Conservation (phyloP, 192 early-diverging fungal species). For the Podila epicladia region DNA sequence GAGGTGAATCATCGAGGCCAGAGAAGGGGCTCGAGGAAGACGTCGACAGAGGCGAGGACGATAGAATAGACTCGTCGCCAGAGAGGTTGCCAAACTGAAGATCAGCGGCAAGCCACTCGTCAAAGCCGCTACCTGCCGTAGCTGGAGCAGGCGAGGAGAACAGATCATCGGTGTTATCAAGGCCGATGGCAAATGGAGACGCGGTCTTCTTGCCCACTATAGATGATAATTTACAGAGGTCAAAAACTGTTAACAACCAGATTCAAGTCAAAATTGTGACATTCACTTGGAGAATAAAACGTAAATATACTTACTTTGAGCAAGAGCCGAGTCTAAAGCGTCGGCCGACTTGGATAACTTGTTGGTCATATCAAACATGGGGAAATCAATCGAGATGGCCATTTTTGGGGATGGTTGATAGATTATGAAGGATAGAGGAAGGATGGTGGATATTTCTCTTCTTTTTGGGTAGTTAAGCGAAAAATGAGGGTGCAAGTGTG, state of each 20-base stretch:
- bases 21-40: slow-evolving; percentile 42
- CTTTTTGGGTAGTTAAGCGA: not conserved
- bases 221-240: not conserved
- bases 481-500: not conserved
- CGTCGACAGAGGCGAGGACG: not conserved
- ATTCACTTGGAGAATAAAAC: not conserved
- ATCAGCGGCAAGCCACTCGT: slow-evolving; percentile 48
- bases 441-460: not conserved
- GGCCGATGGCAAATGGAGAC: slow-evolving; percentile 1
- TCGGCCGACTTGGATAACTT: slow-evolving; percentile 46
- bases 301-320: slow-evolving; percentile 29
- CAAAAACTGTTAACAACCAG: not conserved
- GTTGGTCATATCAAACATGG: slow-evolving; percentile 47
- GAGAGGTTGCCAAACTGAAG: slow-evolving; percentile 29
- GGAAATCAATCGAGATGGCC: slow-evolving; percentile 46
- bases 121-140: slow-evolving; percentile 32
- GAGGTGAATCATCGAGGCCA: slow-evolving; percentile 32
- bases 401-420: slow-evolving; percentile 12
- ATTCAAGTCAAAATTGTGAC: not conserved
- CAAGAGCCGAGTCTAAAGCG: slow-evolving; percentile 48
- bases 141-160: slow-evolving; percentile 12
- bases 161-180: slow-evolving; percentile 6
- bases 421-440: not conserved
- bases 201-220: slow-evolving; percentile 34
- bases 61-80: slow-evolving; percentile 29